Base-by-base conservation (phyloP, 2,329 filamentous ascomycete species). In the Delphinella strobiligena region DNA sequence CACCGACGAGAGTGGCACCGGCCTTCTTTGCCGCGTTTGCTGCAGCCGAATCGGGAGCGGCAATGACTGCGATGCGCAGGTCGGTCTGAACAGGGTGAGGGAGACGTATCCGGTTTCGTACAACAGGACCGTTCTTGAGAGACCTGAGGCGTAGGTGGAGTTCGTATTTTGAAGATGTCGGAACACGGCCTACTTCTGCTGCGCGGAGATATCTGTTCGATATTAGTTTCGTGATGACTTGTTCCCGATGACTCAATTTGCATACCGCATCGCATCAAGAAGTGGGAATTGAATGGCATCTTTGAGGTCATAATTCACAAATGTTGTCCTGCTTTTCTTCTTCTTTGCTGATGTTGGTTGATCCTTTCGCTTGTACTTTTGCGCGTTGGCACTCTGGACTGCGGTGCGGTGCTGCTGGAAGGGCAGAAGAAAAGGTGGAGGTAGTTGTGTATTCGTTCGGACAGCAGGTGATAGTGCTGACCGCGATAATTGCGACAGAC, bases 51-150 rank as follows among this genome's bases (percentile, higher is more conserved):
- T 78, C 80, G 40, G 89, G 81, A n/a, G 84, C 78, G 58, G 82
- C 89, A 50, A 98, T 84, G 41, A 96, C 91, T 55, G 81, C 91
- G 54, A 98, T 87, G 46, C 80, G 79, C 37, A 87, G 72, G 59
- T 93, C 86, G 47, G 84, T 93, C 60, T 86, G 83, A 49, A 96
- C 84, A 4, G 88, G 81, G 61, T 93, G 82, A 0, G 91, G 91
- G 14, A 98, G 78, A 31, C 82, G 80, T 56, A 98, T 72, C 57
- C 85, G 83, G 64, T 84, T 93, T 47, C 88, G 83, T 49, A 98
- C 72, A 7, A 91, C 78, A 14, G 88, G 81, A 1, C 88, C 87
- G 61, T 87, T 88, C 60, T 88, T 89, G 50, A 77, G 71, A 2
- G 89, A 87, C 54, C 80, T 80, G 47, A 98, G 67, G 54, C 82